These are phyloP conservation scores for Aspergillus sp. DNA, from an alignment of 2,329 filamentous ascomycete species.

Conservation along the genomic window DNA sequence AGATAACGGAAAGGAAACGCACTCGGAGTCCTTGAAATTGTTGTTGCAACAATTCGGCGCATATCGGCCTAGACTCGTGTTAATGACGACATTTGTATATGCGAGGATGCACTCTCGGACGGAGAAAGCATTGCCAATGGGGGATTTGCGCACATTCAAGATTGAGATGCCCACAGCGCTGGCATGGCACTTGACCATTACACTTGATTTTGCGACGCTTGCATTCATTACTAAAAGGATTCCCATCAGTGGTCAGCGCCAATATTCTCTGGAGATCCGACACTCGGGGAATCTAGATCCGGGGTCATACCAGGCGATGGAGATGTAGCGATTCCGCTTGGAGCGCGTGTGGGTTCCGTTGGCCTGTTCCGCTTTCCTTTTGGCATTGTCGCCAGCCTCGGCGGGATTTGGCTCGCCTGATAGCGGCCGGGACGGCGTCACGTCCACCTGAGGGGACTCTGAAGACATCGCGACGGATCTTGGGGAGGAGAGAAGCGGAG, in stretches of 20 bases:
- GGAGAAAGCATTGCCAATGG: neutral
- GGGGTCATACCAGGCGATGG: conserved; percentile 60
- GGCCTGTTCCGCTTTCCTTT: conserved; percentile 44
- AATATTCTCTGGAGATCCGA: neutral
- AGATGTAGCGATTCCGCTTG: conserved; percentile 67
- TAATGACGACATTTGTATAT: neutral
- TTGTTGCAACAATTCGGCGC: conserved; percentile 67
- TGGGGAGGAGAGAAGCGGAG: conserved; percentile 6
- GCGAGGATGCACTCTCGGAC: conserved; percentile 4
- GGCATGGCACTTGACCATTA: conserved; percentile 65
- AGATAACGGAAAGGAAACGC: conserved; percentile 22
- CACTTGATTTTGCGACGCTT: conserved; percentile 68
- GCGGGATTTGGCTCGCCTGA: conserved; percentile 24
- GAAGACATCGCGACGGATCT: conserved; percentile 29
- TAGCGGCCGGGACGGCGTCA: conserved; percentile 21
- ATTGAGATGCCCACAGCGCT: conserved; percentile 63
- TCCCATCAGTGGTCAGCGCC: conserved; percentile 11
- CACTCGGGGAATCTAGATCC: conserved; percentile 1
- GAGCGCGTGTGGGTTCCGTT: conserved; percentile 54
- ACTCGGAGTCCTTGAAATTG: conserved; percentile 87
- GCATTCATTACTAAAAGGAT: conserved; percentile 57
- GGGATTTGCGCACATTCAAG: conserved; percentile 51
- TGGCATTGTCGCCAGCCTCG: conserved; percentile 30
- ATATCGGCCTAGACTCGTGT: conserved; percentile 51
- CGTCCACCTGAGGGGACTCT: conserved; percentile 33